A percentile compares a stretch with the other conserved stretches of the same genome.
Conservation (phyloP, 148 eudicot genomes). For the Linanthus parryae region DNA sequence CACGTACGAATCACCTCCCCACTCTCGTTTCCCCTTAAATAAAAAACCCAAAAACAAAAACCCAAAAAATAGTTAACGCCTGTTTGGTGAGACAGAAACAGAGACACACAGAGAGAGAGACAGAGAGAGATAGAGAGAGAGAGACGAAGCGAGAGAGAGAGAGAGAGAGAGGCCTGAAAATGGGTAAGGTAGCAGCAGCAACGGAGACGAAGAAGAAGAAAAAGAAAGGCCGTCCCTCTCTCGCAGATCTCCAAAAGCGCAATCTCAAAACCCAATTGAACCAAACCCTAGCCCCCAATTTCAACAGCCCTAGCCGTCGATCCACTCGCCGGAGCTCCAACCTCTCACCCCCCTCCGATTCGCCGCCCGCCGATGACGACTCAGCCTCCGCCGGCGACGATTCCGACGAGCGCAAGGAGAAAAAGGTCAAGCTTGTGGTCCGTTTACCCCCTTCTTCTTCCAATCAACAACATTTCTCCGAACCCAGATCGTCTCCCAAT, state of each 20-base stretch:
- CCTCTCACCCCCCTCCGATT: neutral
- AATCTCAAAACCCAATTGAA: neutral
- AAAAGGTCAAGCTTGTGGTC: slow-evolving; percentile 62
- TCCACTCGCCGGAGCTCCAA: slow-evolving; percentile 1
- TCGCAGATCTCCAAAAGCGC: neutral
- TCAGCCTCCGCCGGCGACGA: neutral
- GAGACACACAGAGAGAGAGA: no score
- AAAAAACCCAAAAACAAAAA: no score
- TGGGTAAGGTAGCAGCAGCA: no score
- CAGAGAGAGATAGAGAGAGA: no score
- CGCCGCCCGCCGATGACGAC: neutral
- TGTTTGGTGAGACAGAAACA: no score
- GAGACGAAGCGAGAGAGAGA: no score
- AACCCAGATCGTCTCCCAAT: slow-evolving; percentile 8
- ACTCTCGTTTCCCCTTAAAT: no score
- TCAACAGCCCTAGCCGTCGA: neutral
- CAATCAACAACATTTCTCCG: slow-evolving; percentile 1
- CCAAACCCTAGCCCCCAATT: slow-evolving; percentile 1
- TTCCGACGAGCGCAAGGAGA: slow-evolving; percentile 15
- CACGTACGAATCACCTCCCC: no score
- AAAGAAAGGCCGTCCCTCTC: slow-evolving; percentile 10
- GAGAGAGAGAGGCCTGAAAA: no score
- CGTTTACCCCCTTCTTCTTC: slow-evolving; percentile 40
- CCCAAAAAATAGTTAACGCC: no score
- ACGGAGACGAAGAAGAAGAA: slow-evolving; percentile 4